Evolutionary conservation across 192 early-diverging fungal genomes (phyloP), one percentile per base, ranked within the genome.

Genomic region (Entomortierella lignicola): DNA sequence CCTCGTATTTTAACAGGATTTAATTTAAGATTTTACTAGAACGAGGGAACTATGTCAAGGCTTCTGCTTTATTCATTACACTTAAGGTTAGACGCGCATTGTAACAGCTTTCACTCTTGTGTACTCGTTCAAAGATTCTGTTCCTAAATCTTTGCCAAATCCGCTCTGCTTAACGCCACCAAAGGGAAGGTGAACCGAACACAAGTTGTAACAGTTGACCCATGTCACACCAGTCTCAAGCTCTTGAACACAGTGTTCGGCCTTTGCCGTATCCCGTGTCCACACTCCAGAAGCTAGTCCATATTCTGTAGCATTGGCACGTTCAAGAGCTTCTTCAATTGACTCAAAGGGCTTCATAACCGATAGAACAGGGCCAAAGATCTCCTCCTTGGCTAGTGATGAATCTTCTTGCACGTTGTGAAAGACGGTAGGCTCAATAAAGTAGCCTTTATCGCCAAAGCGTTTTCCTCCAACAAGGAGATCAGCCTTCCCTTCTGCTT

Each of bases 301-400:
- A 69, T 95, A 96, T 41, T 83, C 67, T 2, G 91, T 92, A 32
- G 87, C 80, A 71, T 95, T 92, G 34, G 93, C 92, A 53, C 83
- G 84, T 55, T 86, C 77, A 21, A 96, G 62, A 6, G 71, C 94
- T 60, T 96, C 93, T 1, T 92, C 93, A 44, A 91, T 86, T 13
- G 85, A 86, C 25, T 86, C 83, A 63, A 96, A 96, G 32, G 75
- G 75, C 44, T 93, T 91, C 72, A 86, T 73, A 6, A 96, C 84
- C 52, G 85, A 87, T 10, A 93, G 88, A 8, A 96, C 95, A 8
- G 94, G 94, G n/a, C 93, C 93, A 84, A 96, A 96, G 48, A 95
- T 92, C 81, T 96, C 93, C 57, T 96, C 93, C 60, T 88, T 79
- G 44, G 90, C 83, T 25, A 92, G 81, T 26, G 65, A 74, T 81